Base-by-base conservation (phyloP, 2,329 filamentous ascomycete genomes). In the Claviceps paspali region DNA sequence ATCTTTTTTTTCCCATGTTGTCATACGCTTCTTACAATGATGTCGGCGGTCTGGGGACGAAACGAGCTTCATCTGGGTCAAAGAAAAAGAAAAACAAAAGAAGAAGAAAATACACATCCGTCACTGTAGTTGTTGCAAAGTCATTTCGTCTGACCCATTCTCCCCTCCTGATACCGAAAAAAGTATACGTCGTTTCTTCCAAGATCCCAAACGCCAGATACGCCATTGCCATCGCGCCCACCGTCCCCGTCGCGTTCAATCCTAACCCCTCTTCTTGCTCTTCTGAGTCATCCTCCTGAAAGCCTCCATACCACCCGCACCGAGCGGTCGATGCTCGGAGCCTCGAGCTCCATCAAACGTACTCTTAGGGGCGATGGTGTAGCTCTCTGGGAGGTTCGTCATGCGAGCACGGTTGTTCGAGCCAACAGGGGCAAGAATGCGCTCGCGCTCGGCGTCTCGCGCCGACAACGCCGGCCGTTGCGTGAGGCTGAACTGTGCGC, bases 231-330 rank as follows among this genome's bases (percentile, higher is more conserved):
- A 21, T 33, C 29, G 24, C 28, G 8, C 29, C 12, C 12, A 17
- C 7, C 9, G 8, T n/a, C n/a, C n/a, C n/a, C n/a, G n/a, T n/a
- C n/a, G n/a, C n/a, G n/a, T n/a, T n/a, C n/a, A 14, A 19, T 17
- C n/a, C 40, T 21, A 49, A 5, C 46, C 45, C 44, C 51, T 51
- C 60, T 72, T 73, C 61, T 76, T 78, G 43, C 65, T 65, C 57
- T 73, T 77, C 49, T 73, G 67, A 8, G 72, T 76, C 67, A 79
- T 77, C 58, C 67, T 74, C 43, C 72, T 65, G 59, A 79, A 79
- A 1, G 75, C 74, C 45, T 77, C 74, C 53, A 73, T 63, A 41
- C 74, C 75, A 42, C 65, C 66, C n/a, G 73, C 67, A 36, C 75
- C 75, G 43, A 79, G 70, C 9, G 75, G 75, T 29, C 71, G 63